These are phyloP conservation scores for Saccharomyces hybrid DNA, from an alignment of 1,139 yeast genomes.

Conservation along the genomic window DNA sequence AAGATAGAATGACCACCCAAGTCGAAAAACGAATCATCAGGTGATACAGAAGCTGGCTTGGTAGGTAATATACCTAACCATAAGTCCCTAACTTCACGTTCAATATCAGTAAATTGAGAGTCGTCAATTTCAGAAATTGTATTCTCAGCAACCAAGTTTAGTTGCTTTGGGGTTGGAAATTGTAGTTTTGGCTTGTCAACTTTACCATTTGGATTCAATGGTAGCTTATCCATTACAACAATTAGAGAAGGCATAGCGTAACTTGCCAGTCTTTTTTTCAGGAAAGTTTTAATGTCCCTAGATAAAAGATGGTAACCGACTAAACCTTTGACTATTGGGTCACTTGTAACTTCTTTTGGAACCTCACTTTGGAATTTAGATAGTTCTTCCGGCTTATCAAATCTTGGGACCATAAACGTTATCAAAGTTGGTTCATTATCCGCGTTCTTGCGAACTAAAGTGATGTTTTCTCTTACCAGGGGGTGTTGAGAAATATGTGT, in stretches of 20 bases:
- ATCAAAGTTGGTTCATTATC: slow-evolving; percentile 88
- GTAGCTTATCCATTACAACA: slow-evolving; percentile 78
- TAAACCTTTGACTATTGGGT: slow-evolving; percentile 73
- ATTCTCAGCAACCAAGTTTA: slow-evolving; percentile 38
- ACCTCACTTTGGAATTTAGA: slow-evolving; percentile 32
- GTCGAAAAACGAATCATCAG: slow-evolving; percentile 88
- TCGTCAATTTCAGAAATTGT: slow-evolving; percentile 38
- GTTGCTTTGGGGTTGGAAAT: slow-evolving; percentile 85
- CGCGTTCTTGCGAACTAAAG: slow-evolving; percentile 87
- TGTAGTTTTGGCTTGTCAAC: slow-evolving; percentile 96
- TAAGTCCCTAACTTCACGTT: slow-evolving; percentile 62
- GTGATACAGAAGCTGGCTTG: slow-evolving; percentile 67
- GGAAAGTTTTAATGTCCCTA: slow-evolving; percentile 69
- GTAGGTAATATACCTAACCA: slow-evolving; percentile 86
- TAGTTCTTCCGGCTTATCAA: slow-evolving; percentile 43
- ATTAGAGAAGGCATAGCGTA: slow-evolving; percentile 91
- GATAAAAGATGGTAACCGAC: slow-evolving; percentile 69
- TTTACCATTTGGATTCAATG: slow-evolving; percentile 96
- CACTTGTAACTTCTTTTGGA: slow-evolving; percentile 37
- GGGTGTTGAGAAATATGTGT: slow-evolving; percentile 94
- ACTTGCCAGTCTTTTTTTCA: slow-evolving; percentile 82
- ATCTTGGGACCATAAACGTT: slow-evolving; percentile 86
- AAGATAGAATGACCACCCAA: slow-evolving; percentile 96
- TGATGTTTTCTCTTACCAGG: slow-evolving; percentile 81
- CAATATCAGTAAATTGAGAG: slow-evolving; percentile 53